Conservation (phyloP, 2,329 filamentous ascomycete genomes). For the Zasmidium angulare region DNA sequence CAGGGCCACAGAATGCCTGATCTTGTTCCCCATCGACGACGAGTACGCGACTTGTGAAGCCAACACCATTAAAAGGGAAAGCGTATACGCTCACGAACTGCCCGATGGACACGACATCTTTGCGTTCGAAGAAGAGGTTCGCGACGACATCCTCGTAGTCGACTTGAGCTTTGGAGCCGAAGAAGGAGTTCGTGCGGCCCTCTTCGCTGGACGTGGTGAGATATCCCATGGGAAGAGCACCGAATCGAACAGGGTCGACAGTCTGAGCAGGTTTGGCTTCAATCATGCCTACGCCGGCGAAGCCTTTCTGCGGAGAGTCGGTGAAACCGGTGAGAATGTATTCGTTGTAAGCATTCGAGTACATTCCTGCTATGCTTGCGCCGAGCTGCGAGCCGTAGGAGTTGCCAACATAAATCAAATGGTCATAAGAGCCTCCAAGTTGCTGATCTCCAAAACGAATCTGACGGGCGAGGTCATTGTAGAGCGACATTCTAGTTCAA, state of each 20-base stretch:
- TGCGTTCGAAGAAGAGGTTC: conserved; percentile 12
- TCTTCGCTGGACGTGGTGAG: conserved; percentile 15
- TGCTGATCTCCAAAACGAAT: conserved; percentile 6
- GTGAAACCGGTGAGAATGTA: conserved; percentile 20
- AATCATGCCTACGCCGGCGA: conserved; percentile 12
- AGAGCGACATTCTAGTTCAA: conserved; percentile 9
- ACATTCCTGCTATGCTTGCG: conserved; percentile 3
- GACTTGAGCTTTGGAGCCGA: conserved; percentile 13
- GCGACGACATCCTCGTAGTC: conserved; percentile 15
- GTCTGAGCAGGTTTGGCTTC: conserved; percentile 9
- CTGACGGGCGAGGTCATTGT: conserved; percentile 9
- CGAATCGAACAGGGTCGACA: conserved; percentile 13
- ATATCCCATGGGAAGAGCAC: conserved; percentile 13
- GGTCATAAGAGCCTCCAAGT: conserved; percentile 5
- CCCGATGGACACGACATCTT: conserved; percentile 16
- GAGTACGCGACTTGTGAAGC: conserved; percentile 15
- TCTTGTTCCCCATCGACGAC: conserved; percentile 19
- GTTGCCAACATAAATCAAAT: conserved; percentile 11
- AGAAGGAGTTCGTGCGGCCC: conserved; percentile 19
- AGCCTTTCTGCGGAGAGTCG: conserved; percentile 10
- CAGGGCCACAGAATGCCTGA: conserved; percentile 20
- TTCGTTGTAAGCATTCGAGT: conserved; percentile 16
- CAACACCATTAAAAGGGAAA: conserved; percentile 5
- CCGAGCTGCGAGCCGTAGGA: conserved; percentile 16
- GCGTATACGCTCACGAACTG: conserved; percentile 17